Evolutionary conservation across 2,329 filamentous ascomycete species (phyloP), one percentile per base, ranked within the genome.

Genomic region (Cadophora sp.): DNA sequence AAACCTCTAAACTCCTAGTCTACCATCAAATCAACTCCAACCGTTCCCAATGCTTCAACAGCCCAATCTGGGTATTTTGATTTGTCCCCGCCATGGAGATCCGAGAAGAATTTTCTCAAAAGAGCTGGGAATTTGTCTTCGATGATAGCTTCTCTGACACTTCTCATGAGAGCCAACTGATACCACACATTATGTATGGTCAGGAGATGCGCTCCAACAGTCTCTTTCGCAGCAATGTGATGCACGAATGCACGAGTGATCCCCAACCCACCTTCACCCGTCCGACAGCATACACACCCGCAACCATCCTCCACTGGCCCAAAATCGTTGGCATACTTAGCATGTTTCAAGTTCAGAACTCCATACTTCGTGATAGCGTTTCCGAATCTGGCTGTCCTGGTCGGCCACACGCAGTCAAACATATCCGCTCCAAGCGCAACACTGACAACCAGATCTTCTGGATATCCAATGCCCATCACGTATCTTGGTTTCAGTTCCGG

Each of bases 391-490:
- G 96, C 96, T 43, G 96, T 99, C 63, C 96, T 86, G 4, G 96
- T 98, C 1, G 96, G 96, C 96, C 96, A 99, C 7, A 99, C 96
- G 77, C 96, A 99, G 80, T 99, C 96, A 78, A 99, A 99, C 96
- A 99, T 99, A 80, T 99, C 96, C 59, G 96, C 96, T 3, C 96
- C 96, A 0, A 99, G 85, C 1, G 96, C 96, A 4, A 97, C 90
- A 62, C 93, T 96, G 47, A 99, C 94, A 1, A 99, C 87, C 65
- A 99, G 83, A 76, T 99, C 96, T 81, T 98, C 96, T 1, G 96
- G 96, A 79, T 97, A 99, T 14, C 96, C 94, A 73, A 99, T 96
- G 20, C 96, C 96, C 96, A 99, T 99, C 66, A 99, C 95, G 80
- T 99, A 99, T 78, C 96, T 87, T n/a, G 96, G 96, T 80, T 99